Conservation (phyloP, 2,329 filamentous ascomycete species). For the Scedosporium aurantiacum region DNA sequence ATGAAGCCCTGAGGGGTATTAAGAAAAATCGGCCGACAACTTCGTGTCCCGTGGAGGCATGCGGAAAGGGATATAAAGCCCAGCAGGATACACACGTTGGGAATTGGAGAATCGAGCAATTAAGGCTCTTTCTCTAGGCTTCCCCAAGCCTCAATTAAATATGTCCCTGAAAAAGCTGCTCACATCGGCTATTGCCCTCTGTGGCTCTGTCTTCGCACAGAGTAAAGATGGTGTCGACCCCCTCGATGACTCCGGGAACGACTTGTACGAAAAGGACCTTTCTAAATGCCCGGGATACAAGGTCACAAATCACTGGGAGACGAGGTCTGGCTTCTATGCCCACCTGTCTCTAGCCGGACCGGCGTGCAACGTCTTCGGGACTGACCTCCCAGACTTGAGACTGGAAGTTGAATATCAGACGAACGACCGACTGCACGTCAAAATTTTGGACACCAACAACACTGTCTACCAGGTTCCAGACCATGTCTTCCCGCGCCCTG, state of each 20-base stretch:
- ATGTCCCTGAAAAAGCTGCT: background rate
- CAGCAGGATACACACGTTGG: too few species aligned
- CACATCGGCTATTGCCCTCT: background rate
- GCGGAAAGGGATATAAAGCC: background rate
- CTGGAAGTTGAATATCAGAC: constrained; percentile 58
- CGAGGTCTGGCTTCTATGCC: constrained; percentile 36
- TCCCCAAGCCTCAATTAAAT: background rate
- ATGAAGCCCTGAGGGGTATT: background rate
- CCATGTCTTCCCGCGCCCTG: constrained; percentile 48
- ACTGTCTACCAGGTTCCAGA: constrained; percentile 66
- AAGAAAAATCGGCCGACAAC: background rate
- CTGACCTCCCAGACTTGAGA: constrained; percentile 17
- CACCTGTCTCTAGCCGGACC: constrained; percentile 15
- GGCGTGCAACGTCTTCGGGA: constrained; percentile 15
- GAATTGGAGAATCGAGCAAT: background rate
- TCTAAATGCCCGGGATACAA: constrained; percentile 50
- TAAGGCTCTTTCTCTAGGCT: background rate
- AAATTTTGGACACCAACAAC: constrained; percentile 56
- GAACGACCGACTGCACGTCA: constrained; percentile 9
- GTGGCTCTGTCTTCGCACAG: background rate
- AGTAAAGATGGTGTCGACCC: constrained; percentile 1
- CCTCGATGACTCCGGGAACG: background rate
- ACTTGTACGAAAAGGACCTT: constrained; percentile 3
- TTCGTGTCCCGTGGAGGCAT: background rate
- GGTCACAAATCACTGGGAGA: constrained; percentile 44